Percentiles rank a stretch among this genome's conserved stretches.
Evolutionary conservation across 2,329 filamentous ascomycete genomes (phyloP).

Genomic region (Dactylellina parvicollis): DNA sequence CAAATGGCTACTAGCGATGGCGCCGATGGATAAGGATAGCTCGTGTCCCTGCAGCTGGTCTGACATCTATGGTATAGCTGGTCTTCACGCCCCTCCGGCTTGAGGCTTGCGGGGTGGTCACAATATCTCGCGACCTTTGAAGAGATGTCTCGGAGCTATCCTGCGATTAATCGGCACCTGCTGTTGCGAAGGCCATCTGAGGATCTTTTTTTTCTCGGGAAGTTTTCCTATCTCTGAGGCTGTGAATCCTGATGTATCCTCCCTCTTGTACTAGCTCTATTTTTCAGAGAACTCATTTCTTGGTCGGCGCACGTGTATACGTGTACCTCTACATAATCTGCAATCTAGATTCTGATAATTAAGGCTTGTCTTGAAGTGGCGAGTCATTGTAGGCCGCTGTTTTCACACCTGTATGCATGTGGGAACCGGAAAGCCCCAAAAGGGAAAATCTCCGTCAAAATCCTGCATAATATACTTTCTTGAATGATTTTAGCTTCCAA

Average conservation of each 20-base stretch:
- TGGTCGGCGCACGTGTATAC: background rate
- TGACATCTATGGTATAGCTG: background rate
- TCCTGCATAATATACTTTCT: background rate
- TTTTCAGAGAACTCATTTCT: background rate
- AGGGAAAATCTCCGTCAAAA: background rate
- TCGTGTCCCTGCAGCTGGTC: background rate
- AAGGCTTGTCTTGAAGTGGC: background rate
- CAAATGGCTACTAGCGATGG: background rate
- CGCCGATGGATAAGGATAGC: background rate
- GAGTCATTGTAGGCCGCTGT: background rate
- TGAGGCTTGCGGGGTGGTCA: background rate
- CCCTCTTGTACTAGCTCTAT: background rate
- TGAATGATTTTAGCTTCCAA: background rate
- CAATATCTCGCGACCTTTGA: background rate
- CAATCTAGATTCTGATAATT: background rate
- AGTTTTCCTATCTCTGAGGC: background rate
- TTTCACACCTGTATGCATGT: background rate
- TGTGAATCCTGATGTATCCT: background rate
- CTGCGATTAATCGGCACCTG: background rate
- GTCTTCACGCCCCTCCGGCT: background rate
- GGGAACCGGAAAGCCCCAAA: background rate
- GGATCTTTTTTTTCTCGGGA: background rate
- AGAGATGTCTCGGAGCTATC: slow-evolving; percentile 1
- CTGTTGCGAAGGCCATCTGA: background rate
- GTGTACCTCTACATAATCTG: background rate